Percentiles rank a stretch among this genome's conserved stretches.
Conservation (phyloP, 169 alveolate genomes). For the Plasmodium relictum region DNA sequence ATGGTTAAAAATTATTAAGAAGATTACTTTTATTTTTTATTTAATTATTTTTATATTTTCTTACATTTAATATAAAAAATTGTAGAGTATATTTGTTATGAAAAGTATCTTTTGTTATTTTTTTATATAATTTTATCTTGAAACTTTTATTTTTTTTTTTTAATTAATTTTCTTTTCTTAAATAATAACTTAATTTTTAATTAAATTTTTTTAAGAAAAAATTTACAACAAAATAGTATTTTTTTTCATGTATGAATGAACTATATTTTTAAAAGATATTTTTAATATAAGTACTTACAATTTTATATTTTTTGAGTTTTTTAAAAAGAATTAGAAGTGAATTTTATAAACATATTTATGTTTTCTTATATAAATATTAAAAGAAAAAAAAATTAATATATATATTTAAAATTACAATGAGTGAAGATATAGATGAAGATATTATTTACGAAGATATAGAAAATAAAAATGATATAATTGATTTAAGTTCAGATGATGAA, state of each 20-base stretch:
- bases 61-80: not conserved
- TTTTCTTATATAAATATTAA: not conserved
- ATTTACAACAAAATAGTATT: too few relatives aligned
- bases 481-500: constrained; percentile 42
- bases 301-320: too few relatives aligned
- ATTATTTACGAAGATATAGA: constrained; percentile 30
- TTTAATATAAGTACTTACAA: not conserved
- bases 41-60: not conserved
- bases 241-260: too few relatives aligned
- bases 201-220: too few relatives aligned
- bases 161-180: not conserved
- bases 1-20: constrained; percentile 66
- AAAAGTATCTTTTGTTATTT: too few relatives aligned
- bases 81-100: not conserved
- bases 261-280: not conserved
- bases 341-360: not conserved
- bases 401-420: not conserved
- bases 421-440: constrained; percentile 59
- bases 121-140: too few relatives aligned
- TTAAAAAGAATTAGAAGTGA: too few relatives aligned
- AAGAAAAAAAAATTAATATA: not conserved
- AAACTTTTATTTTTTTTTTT: constrained; percentile 1
- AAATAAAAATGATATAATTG: constrained; percentile 29
- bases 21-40: not conserved
- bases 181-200: too few relatives aligned